Conservation (phyloP, 768 basidiomycete genomes). For the Kwoniella dejecticola region DNA sequence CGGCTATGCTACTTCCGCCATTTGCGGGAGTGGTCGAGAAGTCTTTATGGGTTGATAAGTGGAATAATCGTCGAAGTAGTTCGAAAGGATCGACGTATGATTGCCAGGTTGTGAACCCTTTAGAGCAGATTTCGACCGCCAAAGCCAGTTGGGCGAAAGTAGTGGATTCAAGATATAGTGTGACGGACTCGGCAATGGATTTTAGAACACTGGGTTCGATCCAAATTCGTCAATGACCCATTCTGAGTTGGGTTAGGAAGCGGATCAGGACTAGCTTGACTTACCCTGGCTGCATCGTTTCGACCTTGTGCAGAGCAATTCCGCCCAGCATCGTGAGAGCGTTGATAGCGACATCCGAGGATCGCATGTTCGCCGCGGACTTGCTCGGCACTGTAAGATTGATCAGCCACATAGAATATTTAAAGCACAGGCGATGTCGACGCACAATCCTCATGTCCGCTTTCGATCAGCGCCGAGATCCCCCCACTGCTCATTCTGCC, state of each 20-base stretch:
- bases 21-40: conserved; percentile 13
- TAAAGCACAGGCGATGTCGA: neutral
- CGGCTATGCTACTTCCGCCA: conserved; percentile 64
- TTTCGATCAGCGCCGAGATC: conserved; percentile 63
- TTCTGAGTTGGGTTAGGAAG: neutral
- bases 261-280: conserved; percentile 6
- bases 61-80: conserved; percentile 79
- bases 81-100: conserved; percentile 88
- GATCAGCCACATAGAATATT: no score
- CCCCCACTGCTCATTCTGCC: conserved; percentile 70
- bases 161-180: conserved; percentile 69
- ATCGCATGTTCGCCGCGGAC: conserved; percentile 68
- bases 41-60: conserved; percentile 65
- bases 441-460: conserved; percentile 33
- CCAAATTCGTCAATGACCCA: neutral
- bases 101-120: conserved; percentile 93
- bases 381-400: conserved; percentile 14
- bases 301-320: conserved; percentile 77
- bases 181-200: conserved; percentile 81
- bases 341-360: conserved; percentile 64
- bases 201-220: conserved; percentile 67
- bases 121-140: conserved; percentile 84
- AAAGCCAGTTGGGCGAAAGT: conserved; percentile 67
- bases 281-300: conserved; percentile 71
- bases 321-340: conserved; percentile 81